These are phyloP conservation scores for Cyclotella distinguenda DNA, from an alignment of 108 stramenopile species.

Conservation along the genomic window DNA sequence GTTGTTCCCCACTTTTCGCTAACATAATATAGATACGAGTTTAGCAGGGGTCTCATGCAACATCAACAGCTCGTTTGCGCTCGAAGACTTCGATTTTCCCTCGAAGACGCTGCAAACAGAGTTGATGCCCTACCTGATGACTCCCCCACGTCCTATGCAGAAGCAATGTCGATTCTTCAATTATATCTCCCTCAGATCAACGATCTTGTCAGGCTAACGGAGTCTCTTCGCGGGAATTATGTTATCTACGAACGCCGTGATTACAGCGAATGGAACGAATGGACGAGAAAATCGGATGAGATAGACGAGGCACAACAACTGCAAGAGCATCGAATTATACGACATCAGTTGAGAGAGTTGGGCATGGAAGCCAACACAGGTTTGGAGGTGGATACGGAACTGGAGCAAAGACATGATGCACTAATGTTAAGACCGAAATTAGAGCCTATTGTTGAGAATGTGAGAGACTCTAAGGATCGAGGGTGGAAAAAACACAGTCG, in stretches of 20 bases:
- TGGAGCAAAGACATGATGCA: slow-evolving; percentile 26
- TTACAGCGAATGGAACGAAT: slow-evolving; percentile 11
- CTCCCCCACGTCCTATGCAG: slow-evolving; percentile 20
- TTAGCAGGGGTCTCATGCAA: slow-evolving; percentile 8
- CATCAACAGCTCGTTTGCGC: slow-evolving; percentile 22
- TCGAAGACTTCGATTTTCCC: slow-evolving; percentile 20
- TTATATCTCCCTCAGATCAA: slow-evolving; percentile 22
- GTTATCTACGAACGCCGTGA: not conserved
- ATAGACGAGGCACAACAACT: not conserved
- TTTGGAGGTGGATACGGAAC: slow-evolving; percentile 18
- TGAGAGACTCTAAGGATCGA: not conserved
- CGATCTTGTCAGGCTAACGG: slow-evolving; percentile 29
- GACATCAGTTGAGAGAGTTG: slow-evolving; percentile 25
- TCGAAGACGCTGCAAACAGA: slow-evolving; percentile 27
- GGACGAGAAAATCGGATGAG: slow-evolving; percentile 3
- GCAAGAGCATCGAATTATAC: slow-evolving; percentile 18
- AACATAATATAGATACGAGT: slow-evolving; percentile 7
- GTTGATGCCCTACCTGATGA: slow-evolving; percentile 20
- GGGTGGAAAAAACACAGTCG: too few species aligned
- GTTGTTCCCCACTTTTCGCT: not conserved
- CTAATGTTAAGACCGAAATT: slow-evolving; percentile 10
- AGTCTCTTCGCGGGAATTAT: slow-evolving; percentile 17
- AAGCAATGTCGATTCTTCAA: slow-evolving; percentile 31
- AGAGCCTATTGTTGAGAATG: too few species aligned
- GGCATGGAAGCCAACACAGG: slow-evolving; percentile 19